These are phyloP conservation scores for Bryopsis sp. DNA, from an alignment of 139 green algal species.

Conservation along the genomic window DNA sequence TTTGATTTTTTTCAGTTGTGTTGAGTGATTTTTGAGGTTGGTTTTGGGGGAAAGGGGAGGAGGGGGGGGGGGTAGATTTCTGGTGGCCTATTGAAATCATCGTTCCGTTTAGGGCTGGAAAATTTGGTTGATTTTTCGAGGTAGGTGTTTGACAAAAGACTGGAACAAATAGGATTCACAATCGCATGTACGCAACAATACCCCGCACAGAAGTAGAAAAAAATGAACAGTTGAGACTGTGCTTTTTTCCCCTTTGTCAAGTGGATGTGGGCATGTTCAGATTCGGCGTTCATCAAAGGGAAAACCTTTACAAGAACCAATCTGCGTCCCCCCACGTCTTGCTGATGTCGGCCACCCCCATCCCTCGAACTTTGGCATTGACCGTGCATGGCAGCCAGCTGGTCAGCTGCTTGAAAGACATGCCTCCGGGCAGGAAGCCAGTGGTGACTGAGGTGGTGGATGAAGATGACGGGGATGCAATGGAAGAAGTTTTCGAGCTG, in stretches of 20 bases:
- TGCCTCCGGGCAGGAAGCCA: constrained; percentile 54
- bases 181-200: too few relatives aligned
- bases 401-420: constrained; percentile 48
- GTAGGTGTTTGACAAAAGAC: too few relatives aligned
- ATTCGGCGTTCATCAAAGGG: constrained; percentile 81
- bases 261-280: too few relatives aligned
- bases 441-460: constrained; percentile 30
- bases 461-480: constrained; percentile 29
- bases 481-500: constrained; percentile 28
- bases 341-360: constrained; percentile 92
- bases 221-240: too few relatives aligned
- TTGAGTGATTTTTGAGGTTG: background rate
- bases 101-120: too few relatives aligned
- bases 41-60: too few relatives aligned
- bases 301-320: constrained; percentile 32
- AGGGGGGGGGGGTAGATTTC: too few relatives aligned
- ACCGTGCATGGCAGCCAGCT: constrained; percentile 26
- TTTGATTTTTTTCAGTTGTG: background rate
- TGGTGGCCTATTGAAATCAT: too few relatives aligned
- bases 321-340: constrained; percentile 75
- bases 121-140: too few relatives aligned
- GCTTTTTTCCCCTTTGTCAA: too few relatives aligned
- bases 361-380: constrained; percentile 84
- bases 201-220: too few relatives aligned
- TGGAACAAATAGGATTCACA: too few relatives aligned